Conservation (phyloP, 2,329 filamentous ascomycete species). For the Cyclaneusma minus region DNA sequence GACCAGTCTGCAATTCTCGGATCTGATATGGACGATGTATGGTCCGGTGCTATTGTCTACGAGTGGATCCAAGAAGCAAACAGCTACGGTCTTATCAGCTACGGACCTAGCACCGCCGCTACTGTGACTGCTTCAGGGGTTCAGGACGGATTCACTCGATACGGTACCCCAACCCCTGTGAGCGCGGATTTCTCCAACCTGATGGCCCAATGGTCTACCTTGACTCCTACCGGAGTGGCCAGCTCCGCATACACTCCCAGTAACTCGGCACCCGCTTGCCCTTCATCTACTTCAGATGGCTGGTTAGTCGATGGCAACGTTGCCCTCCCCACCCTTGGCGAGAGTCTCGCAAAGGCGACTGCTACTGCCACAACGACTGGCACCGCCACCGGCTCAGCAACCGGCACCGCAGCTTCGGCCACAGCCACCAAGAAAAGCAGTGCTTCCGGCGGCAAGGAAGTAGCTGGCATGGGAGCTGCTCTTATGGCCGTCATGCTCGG, state of each 20-base stretch:
- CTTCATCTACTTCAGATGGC: slow-evolving; percentile 46
- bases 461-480: slow-evolving; percentile 32
- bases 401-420: slow-evolving; percentile 19
- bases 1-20: slow-evolving; percentile 70
- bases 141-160: slow-evolving; percentile 51
- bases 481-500: slow-evolving; percentile 34
- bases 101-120: slow-evolving; percentile 43
- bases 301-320: slow-evolving; percentile 64
- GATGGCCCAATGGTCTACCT: slow-evolving; percentile 57
- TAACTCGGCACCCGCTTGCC: slow-evolving; percentile 52
- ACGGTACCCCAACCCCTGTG: slow-evolving; percentile 59
- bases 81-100: slow-evolving; percentile 66
- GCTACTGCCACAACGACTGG: slow-evolving; percentile 5
- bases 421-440: slow-evolving; percentile 23
- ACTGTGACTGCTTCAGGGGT: slow-evolving; percentile 36
- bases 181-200: slow-evolving; percentile 68
- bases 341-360: slow-evolving; percentile 21
- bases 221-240: slow-evolving; percentile 53
- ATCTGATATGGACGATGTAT: slow-evolving; percentile 50
- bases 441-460: slow-evolving; percentile 28
- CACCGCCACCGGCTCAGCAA: slow-evolving; percentile 11
- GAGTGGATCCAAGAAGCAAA: slow-evolving; percentile 83
- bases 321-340: slow-evolving; percentile 52
- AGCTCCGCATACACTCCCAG: slow-evolving; percentile 48
- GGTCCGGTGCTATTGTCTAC: slow-evolving; percentile 71